Conservation (phyloP, 129 eudicot species). For the Flaveria bidentis region DNA sequence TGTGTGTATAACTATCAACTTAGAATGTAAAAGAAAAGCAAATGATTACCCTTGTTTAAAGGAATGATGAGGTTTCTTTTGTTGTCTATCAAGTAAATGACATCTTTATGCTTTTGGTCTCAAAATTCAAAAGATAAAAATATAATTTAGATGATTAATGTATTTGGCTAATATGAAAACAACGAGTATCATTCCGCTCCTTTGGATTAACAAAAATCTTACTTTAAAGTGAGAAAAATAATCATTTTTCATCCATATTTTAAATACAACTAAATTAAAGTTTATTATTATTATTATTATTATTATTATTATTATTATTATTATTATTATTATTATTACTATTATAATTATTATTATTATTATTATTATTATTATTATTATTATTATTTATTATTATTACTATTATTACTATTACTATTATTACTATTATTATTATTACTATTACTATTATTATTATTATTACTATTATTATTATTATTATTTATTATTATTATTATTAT, state of each 20-base stretch:
- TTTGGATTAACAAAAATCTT: background rate
- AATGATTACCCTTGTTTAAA: slow-evolving; percentile 4
- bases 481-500: too few relatives aligned
- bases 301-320: too few relatives aligned
- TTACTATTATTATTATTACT: too few relatives aligned
- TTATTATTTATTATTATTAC: too few relatives aligned
- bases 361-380: too few relatives aligned
- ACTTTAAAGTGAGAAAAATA: background rate
- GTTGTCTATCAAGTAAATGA: slow-evolving; percentile 23
- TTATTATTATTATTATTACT: too few relatives aligned
- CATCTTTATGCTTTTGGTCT: slow-evolving; percentile 22
- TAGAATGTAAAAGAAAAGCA: background rate
- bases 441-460: too few relatives aligned
- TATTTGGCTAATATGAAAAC: background rate
- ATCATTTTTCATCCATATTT: background rate
- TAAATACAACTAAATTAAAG: too few relatives aligned
- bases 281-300: too few relatives aligned
- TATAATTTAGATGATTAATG: background rate
- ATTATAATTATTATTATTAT: too few relatives aligned
- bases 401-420: too few relatives aligned
- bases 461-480: too few relatives aligned
- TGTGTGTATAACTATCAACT: background rate
- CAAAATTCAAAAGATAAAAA: background rate
- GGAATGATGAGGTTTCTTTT: slow-evolving; percentile 26
- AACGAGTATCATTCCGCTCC: background rate